Percentiles rank a stretch among this genome's conserved stretches.
Conservation (phyloP, 495 filamentous ascomycete genomes). For the Penicillium lagena region DNA sequence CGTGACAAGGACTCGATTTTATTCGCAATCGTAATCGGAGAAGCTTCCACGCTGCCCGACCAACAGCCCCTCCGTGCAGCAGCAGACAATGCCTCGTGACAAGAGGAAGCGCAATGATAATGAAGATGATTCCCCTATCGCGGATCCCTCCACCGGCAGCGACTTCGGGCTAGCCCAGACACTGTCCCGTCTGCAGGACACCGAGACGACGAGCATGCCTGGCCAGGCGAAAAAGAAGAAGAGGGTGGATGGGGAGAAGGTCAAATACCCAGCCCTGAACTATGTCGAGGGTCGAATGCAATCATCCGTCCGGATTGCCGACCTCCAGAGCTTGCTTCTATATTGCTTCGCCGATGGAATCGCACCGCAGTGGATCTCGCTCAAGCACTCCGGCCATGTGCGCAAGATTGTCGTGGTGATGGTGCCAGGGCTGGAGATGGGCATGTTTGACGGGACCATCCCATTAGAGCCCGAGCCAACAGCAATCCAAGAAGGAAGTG, state of each 20-base stretch:
- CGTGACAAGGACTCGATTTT: too few relatives aligned
- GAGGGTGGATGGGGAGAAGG: slow-evolving; percentile 50
- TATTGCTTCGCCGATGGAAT: slow-evolving; percentile 83
- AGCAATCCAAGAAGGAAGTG: slow-evolving; percentile 1
- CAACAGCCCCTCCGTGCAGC: too few relatives aligned
- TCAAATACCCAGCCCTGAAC: slow-evolving; percentile 67
- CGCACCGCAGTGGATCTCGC: slow-evolving; percentile 80
- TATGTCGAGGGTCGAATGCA: slow-evolving; percentile 66
- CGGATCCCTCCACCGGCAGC: slow-evolving; percentile 1
- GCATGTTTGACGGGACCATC: slow-evolving; percentile 74
- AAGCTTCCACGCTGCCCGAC: too few relatives aligned
- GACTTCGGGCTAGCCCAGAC: slow-evolving; percentile 28
- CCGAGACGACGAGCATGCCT: not conserved
- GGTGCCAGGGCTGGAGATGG: slow-evolving; percentile 84
- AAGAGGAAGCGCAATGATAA: slow-evolving; percentile 32
- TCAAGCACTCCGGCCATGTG: slow-evolving; percentile 68
- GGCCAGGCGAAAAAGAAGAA: slow-evolving; percentile 27
- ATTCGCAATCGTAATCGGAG: too few relatives aligned
- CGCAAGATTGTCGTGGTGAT: slow-evolving; percentile 86
- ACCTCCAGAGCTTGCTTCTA: slow-evolving; percentile 75
- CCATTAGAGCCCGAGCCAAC: slow-evolving; percentile 29
- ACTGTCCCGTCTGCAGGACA: slow-evolving; percentile 20
- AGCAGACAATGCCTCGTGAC: not conserved
- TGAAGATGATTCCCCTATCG: slow-evolving; percentile 17
- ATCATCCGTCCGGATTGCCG: slow-evolving; percentile 65